Conservation (phyloP, 352 stramenopile genomes). For the Globisporangium canariense region DNA sequence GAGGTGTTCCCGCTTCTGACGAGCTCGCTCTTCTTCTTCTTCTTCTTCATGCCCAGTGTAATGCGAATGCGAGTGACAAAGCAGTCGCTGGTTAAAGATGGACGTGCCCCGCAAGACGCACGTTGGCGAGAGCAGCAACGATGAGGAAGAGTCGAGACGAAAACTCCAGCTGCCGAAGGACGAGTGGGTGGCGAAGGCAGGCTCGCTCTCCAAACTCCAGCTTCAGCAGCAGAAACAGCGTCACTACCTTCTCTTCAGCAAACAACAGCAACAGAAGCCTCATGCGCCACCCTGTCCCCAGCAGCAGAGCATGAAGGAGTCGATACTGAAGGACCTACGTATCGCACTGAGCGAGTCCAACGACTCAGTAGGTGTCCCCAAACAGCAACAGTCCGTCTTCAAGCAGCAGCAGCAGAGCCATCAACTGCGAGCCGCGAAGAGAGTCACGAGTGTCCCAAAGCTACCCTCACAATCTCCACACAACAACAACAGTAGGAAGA, state of each 20-base stretch:
- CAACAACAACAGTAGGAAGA: constrained; percentile 6
- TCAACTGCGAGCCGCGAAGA: constrained; percentile 8
- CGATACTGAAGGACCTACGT: constrained; percentile 4
- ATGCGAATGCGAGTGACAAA: background rate
- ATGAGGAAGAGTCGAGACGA: constrained; percentile 14
- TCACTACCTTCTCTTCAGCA: background rate
- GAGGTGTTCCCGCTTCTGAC: no score
- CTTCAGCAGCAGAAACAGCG: constrained; percentile 1
- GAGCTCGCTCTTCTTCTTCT: background rate
- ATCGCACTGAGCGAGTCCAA: background rate
- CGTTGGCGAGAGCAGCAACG: background rate
- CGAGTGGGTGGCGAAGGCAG: background rate
- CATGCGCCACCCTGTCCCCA: background rate
- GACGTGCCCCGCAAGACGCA: constrained; percentile 2
- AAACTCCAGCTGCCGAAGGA: background rate
- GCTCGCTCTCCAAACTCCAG: constrained; percentile 5
- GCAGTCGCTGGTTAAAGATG: background rate
- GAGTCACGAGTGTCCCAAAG: constrained; percentile 31
- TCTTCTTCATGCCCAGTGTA: background rate
- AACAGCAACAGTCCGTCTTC: background rate
- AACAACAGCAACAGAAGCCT: background rate
- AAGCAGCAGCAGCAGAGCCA: background rate
- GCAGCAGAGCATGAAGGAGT: constrained; percentile 11
- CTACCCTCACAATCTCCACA: constrained; percentile 14
- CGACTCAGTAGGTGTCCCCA: background rate